Evolutionary conservation across 192 early-diverging fungal genomes (phyloP).

Genomic region (Podila epicladia): DNA sequence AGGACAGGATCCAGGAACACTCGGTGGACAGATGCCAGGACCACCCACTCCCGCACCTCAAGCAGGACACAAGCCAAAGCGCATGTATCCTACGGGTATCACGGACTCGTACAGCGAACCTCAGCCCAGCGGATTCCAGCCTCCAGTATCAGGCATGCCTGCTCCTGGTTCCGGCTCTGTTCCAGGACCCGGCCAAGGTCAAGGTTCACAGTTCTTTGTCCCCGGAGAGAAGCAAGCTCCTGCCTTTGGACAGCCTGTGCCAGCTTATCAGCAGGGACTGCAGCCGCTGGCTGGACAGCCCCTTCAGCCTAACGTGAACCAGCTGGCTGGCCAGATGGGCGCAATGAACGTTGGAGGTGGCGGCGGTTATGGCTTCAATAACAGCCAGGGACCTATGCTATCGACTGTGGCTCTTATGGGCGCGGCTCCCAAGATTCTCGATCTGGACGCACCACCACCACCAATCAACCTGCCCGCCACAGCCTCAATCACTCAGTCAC

Average conservation of each 20-base stretch:
- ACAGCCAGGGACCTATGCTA: background rate
- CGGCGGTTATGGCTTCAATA: constrained; percentile 26
- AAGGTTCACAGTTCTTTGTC: constrained; percentile 40
- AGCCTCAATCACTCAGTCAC: constrained; percentile 64
- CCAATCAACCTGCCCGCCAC: constrained; percentile 62
- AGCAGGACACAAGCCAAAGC: constrained; percentile 53
- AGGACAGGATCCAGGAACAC: constrained; percentile 20
- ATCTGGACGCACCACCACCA: constrained; percentile 56
- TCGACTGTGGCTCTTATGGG: constrained; percentile 63
- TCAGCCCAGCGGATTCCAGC: constrained; percentile 22
- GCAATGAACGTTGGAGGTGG: constrained; percentile 31
- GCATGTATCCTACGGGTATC: constrained; percentile 64
- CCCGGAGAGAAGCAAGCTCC: constrained; percentile 42
- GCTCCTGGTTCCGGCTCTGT: background rate
- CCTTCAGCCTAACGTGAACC: constrained; percentile 18
- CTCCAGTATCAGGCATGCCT: constrained; percentile 28
- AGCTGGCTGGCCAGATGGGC: constrained; percentile 22
- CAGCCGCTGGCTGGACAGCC: constrained; percentile 18
- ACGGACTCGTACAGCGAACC: constrained; percentile 52
- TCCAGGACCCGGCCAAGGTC: constrained; percentile 21
- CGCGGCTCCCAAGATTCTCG: constrained; percentile 55
- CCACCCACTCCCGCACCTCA: constrained; percentile 31
- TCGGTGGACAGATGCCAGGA: constrained; percentile 13
- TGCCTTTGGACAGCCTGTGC: constrained; percentile 18
- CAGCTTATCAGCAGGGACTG: constrained; percentile 30